Conservation (phyloP, 768 basidiomycete species). For the Boletellus ananas region DNA sequence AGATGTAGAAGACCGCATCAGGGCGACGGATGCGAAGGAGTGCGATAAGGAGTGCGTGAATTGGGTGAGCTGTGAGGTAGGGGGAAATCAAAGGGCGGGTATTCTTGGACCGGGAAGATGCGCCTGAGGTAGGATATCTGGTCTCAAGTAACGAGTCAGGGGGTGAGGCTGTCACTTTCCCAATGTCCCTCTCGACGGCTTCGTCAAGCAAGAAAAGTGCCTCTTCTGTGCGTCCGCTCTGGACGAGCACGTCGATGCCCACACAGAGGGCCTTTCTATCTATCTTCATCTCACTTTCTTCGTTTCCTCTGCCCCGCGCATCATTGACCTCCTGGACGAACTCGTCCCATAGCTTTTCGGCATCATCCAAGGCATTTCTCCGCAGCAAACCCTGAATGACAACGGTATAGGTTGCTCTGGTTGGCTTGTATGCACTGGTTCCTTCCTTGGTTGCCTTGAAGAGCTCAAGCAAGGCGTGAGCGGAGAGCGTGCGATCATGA, state of each 20-base stretch:
- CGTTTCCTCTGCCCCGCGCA: not conserved
- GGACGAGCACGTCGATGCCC: constrained; percentile 49
- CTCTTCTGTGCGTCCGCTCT: constrained; percentile 38
- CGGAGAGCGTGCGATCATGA: constrained; percentile 34
- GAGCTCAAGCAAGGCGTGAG: constrained; percentile 34
- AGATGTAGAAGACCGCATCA: constrained; percentile 60
- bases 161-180: not conserved
- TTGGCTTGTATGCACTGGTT: constrained; percentile 35
- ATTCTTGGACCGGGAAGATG: not conserved
- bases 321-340: constrained; percentile 24
- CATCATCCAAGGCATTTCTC: constrained; percentile 38
- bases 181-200: constrained; percentile 26
- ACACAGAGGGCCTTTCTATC: constrained; percentile 47
- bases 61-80: constrained; percentile 23
- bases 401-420: constrained; percentile 48
- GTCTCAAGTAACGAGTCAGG: not conserved
- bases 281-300: constrained; percentile 23
- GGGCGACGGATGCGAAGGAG: constrained; percentile 54
- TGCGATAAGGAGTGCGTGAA: constrained; percentile 45
- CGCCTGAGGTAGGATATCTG: not conserved
- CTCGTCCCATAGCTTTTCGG: constrained; percentile 42
- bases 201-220: constrained; percentile 52
- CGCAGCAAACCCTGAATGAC: constrained; percentile 51
- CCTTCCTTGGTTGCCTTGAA: constrained; percentile 33
- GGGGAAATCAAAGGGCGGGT: not conserved